Evolutionary conservation across 192 early-diverging fungal genomes (phyloP), one percentile per base, ranked within the genome.

Genomic region (Endogone sp.): DNA sequence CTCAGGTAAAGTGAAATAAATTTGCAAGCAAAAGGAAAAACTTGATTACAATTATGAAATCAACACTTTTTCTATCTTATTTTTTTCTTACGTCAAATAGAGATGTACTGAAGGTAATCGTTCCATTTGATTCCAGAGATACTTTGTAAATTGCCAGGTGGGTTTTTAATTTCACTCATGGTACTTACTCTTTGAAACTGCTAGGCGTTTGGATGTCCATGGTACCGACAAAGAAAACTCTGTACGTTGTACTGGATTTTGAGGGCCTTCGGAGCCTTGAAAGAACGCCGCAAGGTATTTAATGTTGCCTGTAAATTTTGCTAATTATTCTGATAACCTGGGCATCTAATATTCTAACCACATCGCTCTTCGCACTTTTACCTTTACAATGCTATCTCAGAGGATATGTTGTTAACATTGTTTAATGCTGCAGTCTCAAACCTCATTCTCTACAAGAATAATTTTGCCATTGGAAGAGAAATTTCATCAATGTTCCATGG

Each of bases 191-290:
- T n/a, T 8, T 44, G 13, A 44, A 4, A 44, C 13, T 64, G n/a
- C 13, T 27, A 44, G 37, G 37, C 13, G 37, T 44, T 44, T 44
- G 37, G 37, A 44, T 44, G 37, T 44, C 37, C 13, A 44, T 44
- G 37, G 37, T 44, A 13, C 37, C 37, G 4, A 44, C 37, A 4
- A 32, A 71, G 21, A 55, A 71, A 9, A 66, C 49, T 32, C 55
- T 71, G 37, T 71, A 71, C 57, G 70, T 71, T 11, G 70, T 64
- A 20, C 44, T 71, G 56, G 70, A 71, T 65, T 71, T 71, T 59
- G 70, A 65, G 57, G 70, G 70, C 49, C 37, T 71, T 11, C 58
- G 24, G 2, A 66, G 63, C 23, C 54, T 71, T n/a, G 70, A 71
- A 57, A 71, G 70, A 66, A 55, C 70, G 21, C 32, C 70, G 8